These are phyloP conservation scores for Cercophora newfieldiana DNA, from an alignment of 495 filamentous ascomycete genomes.

Conservation along the genomic window DNA sequence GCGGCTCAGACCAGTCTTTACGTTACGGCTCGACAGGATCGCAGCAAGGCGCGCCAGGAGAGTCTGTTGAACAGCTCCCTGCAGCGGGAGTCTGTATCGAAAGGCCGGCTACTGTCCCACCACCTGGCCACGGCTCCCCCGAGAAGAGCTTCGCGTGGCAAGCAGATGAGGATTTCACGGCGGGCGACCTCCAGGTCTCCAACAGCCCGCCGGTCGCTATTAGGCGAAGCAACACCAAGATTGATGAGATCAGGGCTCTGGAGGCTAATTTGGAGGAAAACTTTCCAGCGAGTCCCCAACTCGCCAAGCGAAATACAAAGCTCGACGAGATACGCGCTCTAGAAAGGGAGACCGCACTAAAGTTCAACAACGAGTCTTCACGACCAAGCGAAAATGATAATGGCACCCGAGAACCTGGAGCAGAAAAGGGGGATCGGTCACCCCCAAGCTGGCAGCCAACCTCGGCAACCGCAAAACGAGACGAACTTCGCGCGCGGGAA, in stretches of 20 bases:
- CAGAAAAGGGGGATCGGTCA: constrained; percentile 9
- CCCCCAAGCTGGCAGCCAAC: constrained; percentile 20
- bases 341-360: constrained; percentile 47
- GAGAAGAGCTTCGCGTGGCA: constrained; percentile 57
- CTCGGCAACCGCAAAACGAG: constrained; percentile 43
- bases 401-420: not conserved
- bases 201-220: constrained; percentile 56
- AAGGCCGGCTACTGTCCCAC: constrained; percentile 38
- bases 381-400: not conserved
- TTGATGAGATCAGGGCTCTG: constrained; percentile 43
- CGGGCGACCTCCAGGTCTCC: constrained; percentile 60
- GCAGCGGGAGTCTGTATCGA: constrained; percentile 25
- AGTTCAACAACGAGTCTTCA: constrained; percentile 20
- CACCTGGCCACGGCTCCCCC: constrained; percentile 39
- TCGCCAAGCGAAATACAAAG: constrained; percentile 25
- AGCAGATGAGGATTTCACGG: constrained; percentile 64
- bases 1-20: constrained; percentile 8
- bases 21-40: constrained; percentile 7
- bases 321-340: constrained; percentile 54
- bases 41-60: constrained; percentile 25
- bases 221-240: constrained; percentile 42
- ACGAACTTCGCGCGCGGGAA: constrained; percentile 59
- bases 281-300: constrained; percentile 1
- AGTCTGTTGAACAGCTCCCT: constrained; percentile 29
- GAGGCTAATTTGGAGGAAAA: constrained; percentile 34